A percentile compares a stretch with the other conserved stretches of the same genome.
These are phyloP conservation scores for Phlegmacium glaucopus DNA, from an alignment of 768 basidiomycete genomes.

Conservation along the genomic window DNA sequence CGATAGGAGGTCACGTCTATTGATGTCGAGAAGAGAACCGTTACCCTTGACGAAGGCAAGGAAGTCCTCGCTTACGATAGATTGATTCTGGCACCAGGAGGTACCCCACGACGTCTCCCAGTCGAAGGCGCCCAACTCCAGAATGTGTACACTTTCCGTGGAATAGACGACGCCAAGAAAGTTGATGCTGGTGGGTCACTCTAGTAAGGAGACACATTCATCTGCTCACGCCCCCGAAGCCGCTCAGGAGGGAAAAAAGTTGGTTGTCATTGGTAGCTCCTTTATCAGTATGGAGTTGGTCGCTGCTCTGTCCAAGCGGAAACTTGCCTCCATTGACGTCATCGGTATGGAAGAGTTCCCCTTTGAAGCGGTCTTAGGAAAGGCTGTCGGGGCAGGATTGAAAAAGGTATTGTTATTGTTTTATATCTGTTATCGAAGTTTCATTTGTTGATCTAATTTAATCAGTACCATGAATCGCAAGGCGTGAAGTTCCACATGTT, in stretches of 20 bases:
- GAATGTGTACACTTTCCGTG: slow-evolving; percentile 76
- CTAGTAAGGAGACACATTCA: neutral
- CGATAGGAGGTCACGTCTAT: slow-evolving; percentile 66
- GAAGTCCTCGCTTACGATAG: slow-evolving; percentile 66
- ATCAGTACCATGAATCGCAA: slow-evolving; percentile 73
- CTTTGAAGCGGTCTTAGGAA: slow-evolving; percentile 79
- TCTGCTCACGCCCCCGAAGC: slow-evolving; percentile 30
- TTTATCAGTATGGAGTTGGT: slow-evolving; percentile 96
- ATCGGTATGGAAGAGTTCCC: slow-evolving; percentile 82
- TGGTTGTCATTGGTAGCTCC: slow-evolving; percentile 83
- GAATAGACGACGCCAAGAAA: slow-evolving; percentile 65
- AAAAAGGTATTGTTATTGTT: slow-evolving; percentile 55
- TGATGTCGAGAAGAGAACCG: slow-evolving; percentile 58
- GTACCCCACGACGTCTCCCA: slow-evolving; percentile 69
- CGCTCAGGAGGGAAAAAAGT: slow-evolving; percentile 66
- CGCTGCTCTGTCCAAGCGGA: slow-evolving; percentile 64
- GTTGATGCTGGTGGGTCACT: slow-evolving; percentile 57
- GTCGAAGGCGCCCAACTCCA: slow-evolving; percentile 70
- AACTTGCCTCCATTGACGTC: slow-evolving; percentile 78
- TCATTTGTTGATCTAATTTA: neutral
- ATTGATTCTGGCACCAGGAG: slow-evolving; percentile 78
- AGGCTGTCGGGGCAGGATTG: slow-evolving; percentile 72
- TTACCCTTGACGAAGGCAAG: slow-evolving; percentile 58
- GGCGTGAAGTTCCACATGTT: slow-evolving; percentile 85
- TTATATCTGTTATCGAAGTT: neutral